A percentile compares a stretch with the other conserved stretches of the same genome.
Evolutionary conservation across 2,329 filamentous ascomycete species (phyloP).

Genomic region (Sporothrix mexicana): DNA sequence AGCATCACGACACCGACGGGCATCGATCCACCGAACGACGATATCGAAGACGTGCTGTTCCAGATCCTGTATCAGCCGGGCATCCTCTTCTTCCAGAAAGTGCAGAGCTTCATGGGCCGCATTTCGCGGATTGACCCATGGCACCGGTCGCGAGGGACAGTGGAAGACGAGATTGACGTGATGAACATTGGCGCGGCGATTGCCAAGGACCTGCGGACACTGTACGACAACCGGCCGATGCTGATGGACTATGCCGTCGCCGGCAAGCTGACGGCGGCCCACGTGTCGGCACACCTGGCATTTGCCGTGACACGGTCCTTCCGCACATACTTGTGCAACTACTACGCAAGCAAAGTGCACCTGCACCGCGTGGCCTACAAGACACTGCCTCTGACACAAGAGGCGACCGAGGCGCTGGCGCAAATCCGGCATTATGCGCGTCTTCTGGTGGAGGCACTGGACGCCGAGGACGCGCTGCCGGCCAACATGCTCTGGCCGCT

Average conservation of each 20-base stretch:
- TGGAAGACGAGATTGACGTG: constrained; percentile 63
- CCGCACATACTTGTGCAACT: constrained; percentile 62
- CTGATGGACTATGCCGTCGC: constrained; percentile 63
- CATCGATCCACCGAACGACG: constrained; percentile 41
- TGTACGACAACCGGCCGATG: constrained; percentile 58
- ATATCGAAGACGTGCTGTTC: constrained; percentile 59
- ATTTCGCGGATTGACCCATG: constrained; percentile 63
- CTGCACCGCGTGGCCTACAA: constrained; percentile 64
- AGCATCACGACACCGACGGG: constrained; percentile 33
- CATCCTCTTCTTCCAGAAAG: constrained; percentile 62
- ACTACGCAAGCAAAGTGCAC: constrained; percentile 61
- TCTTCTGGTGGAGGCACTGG: constrained; percentile 51
- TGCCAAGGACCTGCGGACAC: constrained; percentile 54
- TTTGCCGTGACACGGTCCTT: constrained; percentile 59
- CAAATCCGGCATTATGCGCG: constrained; percentile 56
- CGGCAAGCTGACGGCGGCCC: constrained; percentile 55
- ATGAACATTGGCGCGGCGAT: constrained; percentile 61
- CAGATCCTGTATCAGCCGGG: constrained; percentile 62
- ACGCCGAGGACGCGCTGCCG: constrained; percentile 54
- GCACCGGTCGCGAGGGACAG: constrained; percentile 61
- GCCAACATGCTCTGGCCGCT: constrained; percentile 64
- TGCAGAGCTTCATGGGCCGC: constrained; percentile 62
- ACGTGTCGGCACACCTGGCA: constrained; percentile 56
- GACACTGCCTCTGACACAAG: constrained; percentile 57
- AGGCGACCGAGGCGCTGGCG: constrained; percentile 54